phyloP scores from a whole-genome alignment of 2,329 filamentous ascomycete species.

The Aspergillus quadrilineatus region DNA sequence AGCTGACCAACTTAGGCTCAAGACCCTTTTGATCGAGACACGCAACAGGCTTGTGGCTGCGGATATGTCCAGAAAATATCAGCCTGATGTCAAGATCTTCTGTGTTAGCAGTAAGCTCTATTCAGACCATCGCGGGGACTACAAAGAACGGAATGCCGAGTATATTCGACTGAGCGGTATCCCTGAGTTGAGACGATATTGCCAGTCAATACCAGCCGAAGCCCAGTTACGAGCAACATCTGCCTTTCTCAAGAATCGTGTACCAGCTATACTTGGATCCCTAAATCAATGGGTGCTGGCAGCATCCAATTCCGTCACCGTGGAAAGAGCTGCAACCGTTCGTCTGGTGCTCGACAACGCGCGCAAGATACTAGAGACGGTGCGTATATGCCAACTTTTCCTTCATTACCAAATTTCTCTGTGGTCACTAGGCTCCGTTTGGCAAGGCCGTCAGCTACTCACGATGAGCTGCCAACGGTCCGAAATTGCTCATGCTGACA shows the following conservation, averaged over 20 bases:
- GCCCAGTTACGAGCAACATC: slow-evolving; percentile 15
- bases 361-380: slow-evolving; percentile 9
- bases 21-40: slow-evolving; percentile 7
- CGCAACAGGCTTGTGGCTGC: slow-evolving; percentile 6
- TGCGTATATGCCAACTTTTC: slow-evolving; percentile 1
- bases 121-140: slow-evolving; percentile 3
- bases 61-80: slow-evolving; percentile 1
- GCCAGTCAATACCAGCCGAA: slow-evolving; percentile 22
- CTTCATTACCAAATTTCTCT: background rate
- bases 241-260: slow-evolving; percentile 14
- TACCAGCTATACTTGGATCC: slow-evolving; percentile 21
- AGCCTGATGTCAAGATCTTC: slow-evolving; percentile 12
- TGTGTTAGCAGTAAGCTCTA: slow-evolving; percentile 25
- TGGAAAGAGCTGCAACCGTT: slow-evolving; percentile 16
- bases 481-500: slow-evolving; percentile 1
- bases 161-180: slow-evolving; percentile 24
- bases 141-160: background rate
- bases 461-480: background rate
- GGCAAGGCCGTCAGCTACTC: background rate
- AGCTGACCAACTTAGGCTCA: background rate
- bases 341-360: slow-evolving; percentile 12
- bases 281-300: slow-evolving; percentile 19
- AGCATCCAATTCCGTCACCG: slow-evolving; percentile 14
- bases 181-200: slow-evolving; percentile 21
- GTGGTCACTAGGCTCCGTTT: background rate